Evolutionary conservation across 129 eudicot species (phyloP).

Genomic region (Arctium lappa): DNA sequence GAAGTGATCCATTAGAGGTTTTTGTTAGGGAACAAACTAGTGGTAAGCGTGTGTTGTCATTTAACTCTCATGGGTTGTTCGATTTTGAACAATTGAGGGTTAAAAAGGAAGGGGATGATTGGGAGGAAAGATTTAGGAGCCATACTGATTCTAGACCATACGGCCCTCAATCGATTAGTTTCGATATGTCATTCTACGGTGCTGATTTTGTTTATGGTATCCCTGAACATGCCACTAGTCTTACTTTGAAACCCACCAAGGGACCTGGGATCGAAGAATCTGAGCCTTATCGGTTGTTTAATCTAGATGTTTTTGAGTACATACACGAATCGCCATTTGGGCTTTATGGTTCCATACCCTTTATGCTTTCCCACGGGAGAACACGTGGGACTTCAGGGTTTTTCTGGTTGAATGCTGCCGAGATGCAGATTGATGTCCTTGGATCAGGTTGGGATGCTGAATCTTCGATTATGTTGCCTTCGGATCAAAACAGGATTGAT

Average conservation of each 20-base stretch:
- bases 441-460: conserved; percentile 87
- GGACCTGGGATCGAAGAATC: conserved; percentile 87
- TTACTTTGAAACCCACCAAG: conserved; percentile 75
- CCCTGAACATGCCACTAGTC: conserved; percentile 94
- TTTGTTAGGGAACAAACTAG: conserved; percentile 68
- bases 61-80: conserved; percentile 88
- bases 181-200: conserved; percentile 80
- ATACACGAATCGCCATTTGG: conserved; percentile 91
- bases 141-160: conserved; percentile 83
- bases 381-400: conserved; percentile 71
- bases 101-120: conserved; percentile 75
- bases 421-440: conserved; percentile 98
- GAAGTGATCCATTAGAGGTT: conserved; percentile 85
- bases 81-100: conserved; percentile 82
- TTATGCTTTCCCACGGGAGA: conserved; percentile 86
- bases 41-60: conserved; percentile 55
- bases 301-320: conserved; percentile 91
- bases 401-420: conserved; percentile 98
- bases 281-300: conserved; percentile 88
- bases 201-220: conserved; percentile 95
- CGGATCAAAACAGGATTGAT: conserved; percentile 68
- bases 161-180: conserved; percentile 90
- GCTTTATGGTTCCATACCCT: conserved; percentile 83
- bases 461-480: conserved; percentile 46
- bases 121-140: conserved; percentile 79